Conservation (phyloP, 2,329 filamentous ascomycete genomes). For the Fusarium pseudoanthophilum region DNA sequence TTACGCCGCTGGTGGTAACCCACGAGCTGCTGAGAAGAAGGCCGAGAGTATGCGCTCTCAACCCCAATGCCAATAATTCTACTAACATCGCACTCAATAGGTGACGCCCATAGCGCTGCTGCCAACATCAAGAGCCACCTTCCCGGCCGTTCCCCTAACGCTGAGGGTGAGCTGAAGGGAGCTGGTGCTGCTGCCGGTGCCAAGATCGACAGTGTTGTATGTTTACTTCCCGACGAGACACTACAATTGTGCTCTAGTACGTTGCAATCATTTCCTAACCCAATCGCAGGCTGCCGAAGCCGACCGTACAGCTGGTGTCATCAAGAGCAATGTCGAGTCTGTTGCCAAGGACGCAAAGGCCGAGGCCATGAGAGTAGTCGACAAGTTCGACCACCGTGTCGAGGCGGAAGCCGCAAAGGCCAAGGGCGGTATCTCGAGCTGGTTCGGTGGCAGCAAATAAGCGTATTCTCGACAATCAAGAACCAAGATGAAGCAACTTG, state of each 20-base stretch:
- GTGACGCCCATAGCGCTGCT: constrained; percentile 78
- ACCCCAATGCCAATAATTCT: background rate
- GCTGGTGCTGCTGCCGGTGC: constrained; percentile 62
- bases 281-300: constrained; percentile 61
- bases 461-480: background rate
- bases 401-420: constrained; percentile 82
- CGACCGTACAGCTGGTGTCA: constrained; percentile 69
- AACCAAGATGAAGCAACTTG: constrained; percentile 9
- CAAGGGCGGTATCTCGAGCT: constrained; percentile 84
- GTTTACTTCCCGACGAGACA: constrained; percentile 46
- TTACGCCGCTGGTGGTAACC: constrained; percentile 83
- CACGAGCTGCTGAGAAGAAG: constrained; percentile 86
- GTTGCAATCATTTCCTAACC: constrained; percentile 1
- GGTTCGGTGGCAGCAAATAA: constrained; percentile 75
- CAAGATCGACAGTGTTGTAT: constrained; percentile 76
- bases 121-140: constrained; percentile 73
- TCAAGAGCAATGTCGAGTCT: constrained; percentile 69
- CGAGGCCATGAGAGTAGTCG: constrained; percentile 76
- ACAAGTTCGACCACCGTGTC: constrained; percentile 85
- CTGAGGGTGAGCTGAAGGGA: constrained; percentile 70
- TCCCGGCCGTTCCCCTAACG: constrained; percentile 69
- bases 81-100: constrained; percentile 57
- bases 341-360: constrained; percentile 72
- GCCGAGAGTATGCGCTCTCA: constrained; percentile 73
- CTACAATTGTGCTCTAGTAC: background rate